Evolutionary conservation across 805 yeast species (phyloP).

Genomic region (Wickerhamiella lipophila): DNA sequence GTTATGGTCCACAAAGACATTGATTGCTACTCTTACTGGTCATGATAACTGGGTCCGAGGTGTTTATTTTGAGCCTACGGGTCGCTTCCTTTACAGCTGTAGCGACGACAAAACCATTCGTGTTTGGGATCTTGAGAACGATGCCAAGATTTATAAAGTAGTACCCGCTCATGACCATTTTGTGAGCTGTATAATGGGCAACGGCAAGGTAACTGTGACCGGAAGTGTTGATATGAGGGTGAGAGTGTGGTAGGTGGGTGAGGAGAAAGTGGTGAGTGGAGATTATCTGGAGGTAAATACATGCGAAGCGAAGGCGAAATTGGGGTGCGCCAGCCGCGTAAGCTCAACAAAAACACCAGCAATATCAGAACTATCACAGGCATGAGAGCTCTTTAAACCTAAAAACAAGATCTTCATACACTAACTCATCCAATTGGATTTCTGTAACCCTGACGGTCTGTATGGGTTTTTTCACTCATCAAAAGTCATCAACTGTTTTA

Average conservation of each 20-base stretch:
- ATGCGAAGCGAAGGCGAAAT: no score
- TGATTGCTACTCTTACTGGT: conserved; percentile 46
- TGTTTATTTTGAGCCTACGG: conserved; percentile 60
- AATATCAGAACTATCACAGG: no score
- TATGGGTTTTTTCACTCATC: no score
- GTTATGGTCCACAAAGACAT: conserved; percentile 64
- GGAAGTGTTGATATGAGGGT: conserved; percentile 50
- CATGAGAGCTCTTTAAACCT: no score
- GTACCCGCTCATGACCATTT: conserved; percentile 61
- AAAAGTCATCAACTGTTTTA: background rate
- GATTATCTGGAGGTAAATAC: no score
- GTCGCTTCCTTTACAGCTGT: conserved; percentile 52
- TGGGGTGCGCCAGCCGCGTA: no score
- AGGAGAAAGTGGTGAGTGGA: no score
- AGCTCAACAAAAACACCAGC: no score
- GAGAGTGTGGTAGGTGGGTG: conserved; percentile 44
- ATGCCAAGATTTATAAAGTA: conserved; percentile 36
- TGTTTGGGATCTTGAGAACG: conserved; percentile 56
- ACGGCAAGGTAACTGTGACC: conserved; percentile 40
- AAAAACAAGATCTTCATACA: no score
- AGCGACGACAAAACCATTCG: conserved; percentile 69
- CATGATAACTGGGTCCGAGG: conserved; percentile 82
- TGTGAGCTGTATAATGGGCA: conserved; percentile 42
- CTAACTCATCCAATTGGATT: no score
- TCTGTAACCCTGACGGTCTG: no score